Conservation (phyloP, 345 rosid genomes). For the Pseudoturritis turrita region DNA sequence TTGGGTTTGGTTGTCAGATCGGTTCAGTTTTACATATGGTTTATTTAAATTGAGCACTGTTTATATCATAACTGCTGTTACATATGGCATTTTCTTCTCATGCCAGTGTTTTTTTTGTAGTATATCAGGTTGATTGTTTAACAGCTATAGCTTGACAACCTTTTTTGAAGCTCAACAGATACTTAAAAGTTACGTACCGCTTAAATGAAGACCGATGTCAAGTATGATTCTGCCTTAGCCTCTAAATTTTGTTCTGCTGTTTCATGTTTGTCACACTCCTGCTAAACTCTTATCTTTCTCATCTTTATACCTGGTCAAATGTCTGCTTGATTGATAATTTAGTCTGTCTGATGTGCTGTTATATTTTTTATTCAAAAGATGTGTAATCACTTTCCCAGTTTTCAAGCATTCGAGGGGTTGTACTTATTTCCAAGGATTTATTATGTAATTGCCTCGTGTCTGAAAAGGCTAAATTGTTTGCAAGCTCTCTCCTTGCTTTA, state of each 20-base stretch:
- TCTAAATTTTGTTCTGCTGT: no score
- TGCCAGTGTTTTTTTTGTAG: conserved; percentile 1
- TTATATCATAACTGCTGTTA: neutral
- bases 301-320: no score
- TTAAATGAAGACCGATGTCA: conserved; percentile 90
- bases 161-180: conserved; percentile 87
- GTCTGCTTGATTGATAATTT: no score
- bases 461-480: no score
- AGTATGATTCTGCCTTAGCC: conserved; percentile 54
- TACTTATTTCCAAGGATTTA: no score
- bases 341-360: no score
- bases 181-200: conserved; percentile 78
- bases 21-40: neutral
- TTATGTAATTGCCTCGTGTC: no score
- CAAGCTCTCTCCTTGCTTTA: conserved; percentile 33
- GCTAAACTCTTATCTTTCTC: no score
- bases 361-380: no score
- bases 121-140: conserved; percentile 62
- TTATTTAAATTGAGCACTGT: neutral
- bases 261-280: no score
- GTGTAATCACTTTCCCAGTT: no score
- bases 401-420: no score
- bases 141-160: conserved; percentile 80
- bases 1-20: neutral
- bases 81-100: neutral